Evolutionary conservation across 2,329 filamentous ascomycete species (phyloP).

Genomic region (Fusarium liriodendri): DNA sequence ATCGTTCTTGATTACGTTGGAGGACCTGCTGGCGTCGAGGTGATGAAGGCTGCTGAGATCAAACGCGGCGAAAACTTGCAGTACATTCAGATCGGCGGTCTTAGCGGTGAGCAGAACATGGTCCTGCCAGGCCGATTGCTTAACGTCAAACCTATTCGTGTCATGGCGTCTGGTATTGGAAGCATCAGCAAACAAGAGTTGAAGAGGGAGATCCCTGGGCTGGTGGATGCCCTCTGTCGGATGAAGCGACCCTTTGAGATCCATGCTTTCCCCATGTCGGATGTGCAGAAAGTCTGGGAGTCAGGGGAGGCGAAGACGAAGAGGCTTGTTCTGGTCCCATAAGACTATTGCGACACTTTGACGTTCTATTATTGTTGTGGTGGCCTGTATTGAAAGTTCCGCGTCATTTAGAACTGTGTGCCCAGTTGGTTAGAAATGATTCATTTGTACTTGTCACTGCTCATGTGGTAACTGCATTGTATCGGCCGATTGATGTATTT

Average conservation of each 20-base stretch:
- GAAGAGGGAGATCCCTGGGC: neutral
- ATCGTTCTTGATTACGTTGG: slow-evolving; percentile 24
- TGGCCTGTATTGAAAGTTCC: neutral
- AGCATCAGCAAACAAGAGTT: slow-evolving; percentile 11
- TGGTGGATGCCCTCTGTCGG: neutral
- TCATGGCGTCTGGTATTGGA: slow-evolving; percentile 17
- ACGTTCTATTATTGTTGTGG: neutral
- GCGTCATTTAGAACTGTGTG: neutral
- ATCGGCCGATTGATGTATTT: neutral
- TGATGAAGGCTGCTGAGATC: slow-evolving; percentile 12
- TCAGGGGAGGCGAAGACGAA: neutral
- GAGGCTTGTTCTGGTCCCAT: slow-evolving; percentile 17
- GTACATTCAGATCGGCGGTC: slow-evolving; percentile 15
- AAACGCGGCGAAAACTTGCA: slow-evolving; percentile 9
- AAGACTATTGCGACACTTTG: neutral
- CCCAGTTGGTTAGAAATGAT: neutral
- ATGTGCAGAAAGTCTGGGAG: slow-evolving; percentile 11
- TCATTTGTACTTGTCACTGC: neutral
- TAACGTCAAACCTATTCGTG: slow-evolving; percentile 13
- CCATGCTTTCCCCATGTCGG: slow-evolving; percentile 1
- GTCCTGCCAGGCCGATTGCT: slow-evolving; percentile 4
- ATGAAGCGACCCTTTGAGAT: slow-evolving; percentile 16
- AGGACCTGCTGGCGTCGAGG: slow-evolving; percentile 5
- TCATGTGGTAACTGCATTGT: neutral
- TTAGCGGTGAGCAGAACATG: slow-evolving; percentile 13